These are phyloP conservation scores for Crucibulum laeve DNA, from an alignment of 768 basidiomycete genomes.

Conservation along the genomic window DNA sequence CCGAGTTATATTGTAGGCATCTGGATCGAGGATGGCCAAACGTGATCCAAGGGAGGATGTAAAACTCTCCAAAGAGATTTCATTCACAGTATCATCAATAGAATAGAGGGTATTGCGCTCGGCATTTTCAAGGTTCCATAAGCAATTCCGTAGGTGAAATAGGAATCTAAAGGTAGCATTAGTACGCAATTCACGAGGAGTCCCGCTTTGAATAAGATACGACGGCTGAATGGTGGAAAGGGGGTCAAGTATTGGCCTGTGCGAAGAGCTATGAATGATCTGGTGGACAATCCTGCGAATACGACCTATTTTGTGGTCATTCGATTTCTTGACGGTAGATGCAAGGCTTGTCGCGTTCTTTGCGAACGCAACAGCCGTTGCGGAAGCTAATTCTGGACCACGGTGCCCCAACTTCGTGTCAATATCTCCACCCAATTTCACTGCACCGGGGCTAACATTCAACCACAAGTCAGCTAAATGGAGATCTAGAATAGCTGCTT, in stretches of 20 bases:
- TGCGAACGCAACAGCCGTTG: slow-evolving; percentile 24
- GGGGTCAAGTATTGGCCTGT: slow-evolving; percentile 59
- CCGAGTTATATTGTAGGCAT: slow-evolving; percentile 27
- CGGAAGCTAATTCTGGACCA: slow-evolving; percentile 36
- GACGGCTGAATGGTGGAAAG: slow-evolving; percentile 83
- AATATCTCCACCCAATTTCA: slow-evolving; percentile 13
- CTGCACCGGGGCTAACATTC: slow-evolving; percentile 4
- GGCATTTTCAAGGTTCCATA: slow-evolving; percentile 36
- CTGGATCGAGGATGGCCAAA: slow-evolving; percentile 35
- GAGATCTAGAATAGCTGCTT: slow-evolving; percentile 22
- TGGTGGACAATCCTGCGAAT: slow-evolving; percentile 37
- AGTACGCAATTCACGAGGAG: slow-evolving; percentile 61
- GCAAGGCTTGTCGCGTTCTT: slow-evolving; percentile 18
- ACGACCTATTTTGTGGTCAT: slow-evolving; percentile 20
- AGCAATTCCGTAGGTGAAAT: slow-evolving; percentile 69
- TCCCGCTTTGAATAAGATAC: slow-evolving; percentile 73
- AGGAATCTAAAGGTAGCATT: slow-evolving; percentile 73
- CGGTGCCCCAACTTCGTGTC: slow-evolving; percentile 30
- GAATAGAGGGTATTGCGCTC: slow-evolving; percentile 17
- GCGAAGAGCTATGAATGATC: slow-evolving; percentile 47
- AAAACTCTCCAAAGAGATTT: background rate
- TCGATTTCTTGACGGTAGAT: slow-evolving; percentile 21
- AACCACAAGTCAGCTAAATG: slow-evolving; percentile 8
- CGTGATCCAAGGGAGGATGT: slow-evolving; percentile 13
- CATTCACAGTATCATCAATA: background rate